Conservation (phyloP, 139 green algal species). For the Dunaliella primolecta region DNA sequence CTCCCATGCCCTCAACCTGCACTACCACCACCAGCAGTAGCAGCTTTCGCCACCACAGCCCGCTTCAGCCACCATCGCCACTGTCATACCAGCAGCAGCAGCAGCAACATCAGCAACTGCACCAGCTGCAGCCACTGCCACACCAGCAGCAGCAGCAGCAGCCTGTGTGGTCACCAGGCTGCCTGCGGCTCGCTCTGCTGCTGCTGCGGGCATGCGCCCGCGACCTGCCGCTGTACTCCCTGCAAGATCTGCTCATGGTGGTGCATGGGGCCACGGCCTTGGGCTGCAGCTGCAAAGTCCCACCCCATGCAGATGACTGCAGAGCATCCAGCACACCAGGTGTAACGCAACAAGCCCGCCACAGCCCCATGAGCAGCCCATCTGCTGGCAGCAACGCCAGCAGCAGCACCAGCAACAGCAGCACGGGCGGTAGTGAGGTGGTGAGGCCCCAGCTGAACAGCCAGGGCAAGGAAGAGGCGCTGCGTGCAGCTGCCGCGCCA, state of each 20-base stretch:
- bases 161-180: not conserved
- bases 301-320: not conserved
- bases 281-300: not conserved
- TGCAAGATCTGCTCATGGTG: not conserved
- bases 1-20: no score
- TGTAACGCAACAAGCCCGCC: not conserved
- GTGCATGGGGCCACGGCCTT: not conserved
- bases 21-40: no score
- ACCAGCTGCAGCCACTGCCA: not conserved
- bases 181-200: not conserved
- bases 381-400: constrained; percentile 5
- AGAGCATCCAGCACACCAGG: no score
- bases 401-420: constrained; percentile 7
- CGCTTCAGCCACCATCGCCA: no score
- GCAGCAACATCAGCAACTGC: not conserved
- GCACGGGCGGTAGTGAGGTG: not conserved
- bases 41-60: no score
- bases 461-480: not conserved
- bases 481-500: not conserved
- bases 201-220: constrained; percentile 1
- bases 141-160: not conserved
- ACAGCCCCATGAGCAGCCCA: not conserved
- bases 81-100: constrained; percentile 8
- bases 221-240: not conserved
- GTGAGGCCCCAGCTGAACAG: not conserved